Percentiles rank a stretch among this genome's conserved stretches.
Evolutionary conservation across 345 rosid species (phyloP).

Genomic region (Turritis glabra): DNA sequence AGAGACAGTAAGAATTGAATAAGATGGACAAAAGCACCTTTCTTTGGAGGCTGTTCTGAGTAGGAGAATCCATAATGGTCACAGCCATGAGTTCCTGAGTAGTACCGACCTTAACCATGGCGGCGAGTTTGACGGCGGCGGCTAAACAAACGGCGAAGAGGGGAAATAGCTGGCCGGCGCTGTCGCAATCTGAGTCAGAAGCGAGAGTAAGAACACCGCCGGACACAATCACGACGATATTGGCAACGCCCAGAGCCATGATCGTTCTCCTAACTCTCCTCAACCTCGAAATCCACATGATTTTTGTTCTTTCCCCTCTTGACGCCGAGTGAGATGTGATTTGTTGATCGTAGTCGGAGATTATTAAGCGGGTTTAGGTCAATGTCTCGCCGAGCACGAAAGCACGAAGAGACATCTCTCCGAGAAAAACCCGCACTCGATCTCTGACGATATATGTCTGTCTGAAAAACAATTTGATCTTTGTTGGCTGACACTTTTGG

Average conservation of each 20-base stretch:
- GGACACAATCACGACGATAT: constrained; percentile 44
- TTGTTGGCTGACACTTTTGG: constrained; percentile 6
- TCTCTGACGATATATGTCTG: constrained; percentile 1
- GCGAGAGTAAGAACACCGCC: constrained; percentile 51
- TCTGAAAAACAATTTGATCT: constrained; percentile 12
- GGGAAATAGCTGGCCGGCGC: constrained; percentile 33
- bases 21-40: constrained; percentile 44
- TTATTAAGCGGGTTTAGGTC: constrained; percentile 1
- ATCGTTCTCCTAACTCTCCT: constrained; percentile 51
- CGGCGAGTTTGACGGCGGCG: constrained; percentile 54
- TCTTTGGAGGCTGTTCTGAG: constrained; percentile 52
- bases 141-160: constrained; percentile 48
- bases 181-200: constrained; percentile 45
- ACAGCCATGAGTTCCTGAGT: constrained; percentile 74
- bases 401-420: constrained; percentile 37
- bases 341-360: constrained; percentile 9
- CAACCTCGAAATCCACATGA: constrained; percentile 46
- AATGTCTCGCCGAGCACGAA: constrained; percentile 31
- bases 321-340: neutral
- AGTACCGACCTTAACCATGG: constrained; percentile 56
- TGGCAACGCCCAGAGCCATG: constrained; percentile 50
- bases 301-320: too few species aligned
- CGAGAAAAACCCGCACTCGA: constrained; percentile 27
- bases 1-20: neutral
- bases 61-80: constrained; percentile 55